A percentile compares a stretch with the other conserved stretches of the same genome.
Conservation (phyloP, 2,329 filamentous ascomycete genomes). For the Tolypocladium paradoxum region DNA sequence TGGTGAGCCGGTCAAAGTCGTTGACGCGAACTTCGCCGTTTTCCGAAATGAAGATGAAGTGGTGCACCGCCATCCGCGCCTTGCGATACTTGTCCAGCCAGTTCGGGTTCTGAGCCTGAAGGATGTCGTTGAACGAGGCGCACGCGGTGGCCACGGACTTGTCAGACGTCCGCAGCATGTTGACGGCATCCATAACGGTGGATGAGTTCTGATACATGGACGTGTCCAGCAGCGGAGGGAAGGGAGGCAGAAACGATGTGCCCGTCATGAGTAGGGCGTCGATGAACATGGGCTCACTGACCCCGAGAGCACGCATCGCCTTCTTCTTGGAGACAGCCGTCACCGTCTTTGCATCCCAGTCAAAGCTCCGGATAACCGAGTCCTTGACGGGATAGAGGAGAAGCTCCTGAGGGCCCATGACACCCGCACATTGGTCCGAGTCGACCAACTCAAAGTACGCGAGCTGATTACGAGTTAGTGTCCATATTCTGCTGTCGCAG, state of each 20-base stretch:
- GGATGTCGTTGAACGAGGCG: constrained; percentile 67
- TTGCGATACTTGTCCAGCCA: constrained; percentile 84
- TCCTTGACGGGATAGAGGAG: constrained; percentile 78
- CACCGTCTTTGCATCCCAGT: constrained; percentile 60
- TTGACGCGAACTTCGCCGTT: constrained; percentile 69
- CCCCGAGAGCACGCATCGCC: constrained; percentile 57
- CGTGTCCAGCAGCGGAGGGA: constrained; percentile 62
- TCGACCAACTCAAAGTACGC: constrained; percentile 65
- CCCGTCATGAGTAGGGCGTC: constrained; percentile 78
- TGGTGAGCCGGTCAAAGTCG: constrained; percentile 62
- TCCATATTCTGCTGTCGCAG: not conserved
- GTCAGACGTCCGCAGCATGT: constrained; percentile 59
- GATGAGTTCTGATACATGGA: constrained; percentile 43
- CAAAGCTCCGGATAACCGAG: constrained; percentile 54
- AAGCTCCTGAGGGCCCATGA: constrained; percentile 77
- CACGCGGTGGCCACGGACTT: constrained; percentile 64
- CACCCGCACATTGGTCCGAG: constrained; percentile 57
- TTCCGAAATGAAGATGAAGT: constrained; percentile 71
- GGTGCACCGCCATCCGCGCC: constrained; percentile 73
- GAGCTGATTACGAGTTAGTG: constrained; percentile 31
- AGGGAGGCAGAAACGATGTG: constrained; percentile 66
- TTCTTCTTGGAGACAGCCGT: constrained; percentile 52
- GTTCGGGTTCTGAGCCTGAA: constrained; percentile 56
- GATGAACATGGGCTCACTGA: constrained; percentile 62
- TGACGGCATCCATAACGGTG: constrained; percentile 65